Evolutionary conservation across 1,284 basidiomycete genomes (phyloP), one percentile per base, ranked within the genome.

Genomic region (Anthracocystis walkeri): DNA sequence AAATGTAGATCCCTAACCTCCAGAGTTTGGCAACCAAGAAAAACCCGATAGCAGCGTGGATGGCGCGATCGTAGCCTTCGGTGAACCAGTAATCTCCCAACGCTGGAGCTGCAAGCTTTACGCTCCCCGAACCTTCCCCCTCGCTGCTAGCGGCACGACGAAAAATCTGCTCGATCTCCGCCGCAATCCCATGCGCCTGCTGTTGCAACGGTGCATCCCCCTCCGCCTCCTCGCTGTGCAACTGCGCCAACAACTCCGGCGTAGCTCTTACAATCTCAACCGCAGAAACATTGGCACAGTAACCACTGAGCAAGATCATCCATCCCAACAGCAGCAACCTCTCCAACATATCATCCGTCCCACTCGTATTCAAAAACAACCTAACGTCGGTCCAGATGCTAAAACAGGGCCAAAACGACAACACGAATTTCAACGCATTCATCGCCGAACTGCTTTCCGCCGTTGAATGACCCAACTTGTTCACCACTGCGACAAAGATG

Each of bases 301-400:
- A 85, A 0, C 84, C 85, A 23, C 75, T 50, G 2, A 85, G 77
- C 21, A 85, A 52, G n/a, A 82, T 55, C 85, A 86, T 85, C 58
- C 78, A 70, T 27, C 75, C 55, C 4, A 86, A 65, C 29, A 85
- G 61, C 54, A 81, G 69, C 16, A 82, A 1, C 1, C 85, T 65
- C 46, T 85, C 82, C 16, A 63, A 60, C 46, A 85, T 64, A 54
- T 85, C 84, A 63, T 85, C 85, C 11, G 82, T 84, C 6, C 85
- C 85, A 12, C 64, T 71, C 11, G 71, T 69, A 51, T 85, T 85
- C 50, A 85, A 51, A 50, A 78, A 82, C n/a, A 69, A 50, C 8
- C 82, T 58, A 0, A 78, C 74, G 44, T 83, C 82, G n/a, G 71
- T 74, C 82, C 81, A 82, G n/a, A 82, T 68, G 6, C 63, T 66